Conservation (phyloP, 192 early-diverging fungal species). For the Powellomyces hirtus region DNA sequence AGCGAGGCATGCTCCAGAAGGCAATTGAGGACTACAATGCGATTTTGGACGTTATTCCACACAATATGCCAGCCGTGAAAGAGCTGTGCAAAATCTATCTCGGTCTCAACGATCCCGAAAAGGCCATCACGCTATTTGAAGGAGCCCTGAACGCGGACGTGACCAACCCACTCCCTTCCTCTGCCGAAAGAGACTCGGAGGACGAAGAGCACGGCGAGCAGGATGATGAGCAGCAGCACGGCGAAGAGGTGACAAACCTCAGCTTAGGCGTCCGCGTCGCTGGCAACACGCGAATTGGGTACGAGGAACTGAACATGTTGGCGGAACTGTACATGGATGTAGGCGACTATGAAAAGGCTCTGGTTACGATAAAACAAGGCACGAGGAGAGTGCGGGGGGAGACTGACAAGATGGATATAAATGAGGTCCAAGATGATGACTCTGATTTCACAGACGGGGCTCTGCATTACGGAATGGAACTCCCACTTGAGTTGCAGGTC, state of each 20-base stretch:
- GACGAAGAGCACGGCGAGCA: conserved; percentile 39
- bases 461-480: conserved; percentile 42
- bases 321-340: conserved; percentile 81
- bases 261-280: neutral
- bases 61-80: conserved; percentile 66
- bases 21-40: conserved; percentile 59
- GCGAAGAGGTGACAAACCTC: neutral
- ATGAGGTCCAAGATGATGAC: conserved; percentile 52
- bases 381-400: conserved; percentile 45
- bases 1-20: conserved; percentile 49
- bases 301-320: conserved; percentile 83
- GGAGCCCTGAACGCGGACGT: conserved; percentile 34
- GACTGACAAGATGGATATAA: neutral
- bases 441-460: too few species aligned
- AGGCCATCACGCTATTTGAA: conserved; percentile 48
- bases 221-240: conserved; percentile 28
- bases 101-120: conserved; percentile 49
- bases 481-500: conserved; percentile 85
- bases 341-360: conserved; percentile 71
- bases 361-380: conserved; percentile 70
- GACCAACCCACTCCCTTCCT: conserved; percentile 14
- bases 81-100: conserved; percentile 61
- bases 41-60: conserved; percentile 60
- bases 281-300: conserved; percentile 53
- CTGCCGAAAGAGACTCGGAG: conserved; percentile 7